Percentiles rank a stretch among this genome's conserved stretches.
phyloP scores from a whole-genome alignment of 192 early-diverging fungal genomes.

The Dissophora ornata region DNA sequence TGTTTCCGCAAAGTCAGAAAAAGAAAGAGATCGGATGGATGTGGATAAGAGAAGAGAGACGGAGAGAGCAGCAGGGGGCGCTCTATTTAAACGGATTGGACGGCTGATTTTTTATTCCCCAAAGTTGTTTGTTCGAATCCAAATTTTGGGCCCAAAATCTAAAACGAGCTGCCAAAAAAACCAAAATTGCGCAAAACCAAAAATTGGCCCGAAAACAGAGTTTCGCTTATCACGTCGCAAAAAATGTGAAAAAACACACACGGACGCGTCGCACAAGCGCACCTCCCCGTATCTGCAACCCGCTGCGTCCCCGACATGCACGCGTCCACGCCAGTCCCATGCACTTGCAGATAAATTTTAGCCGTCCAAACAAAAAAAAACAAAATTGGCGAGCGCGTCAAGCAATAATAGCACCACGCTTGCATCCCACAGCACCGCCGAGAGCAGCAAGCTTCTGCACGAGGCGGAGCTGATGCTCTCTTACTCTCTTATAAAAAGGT shows the following conservation, averaged over 20 bases:
- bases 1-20: not conserved
- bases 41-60: conserved; percentile 6
- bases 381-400: too few species aligned
- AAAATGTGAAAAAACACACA: too few species aligned
- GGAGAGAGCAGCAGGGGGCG: not conserved
- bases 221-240: too few species aligned
- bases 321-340: not conserved
- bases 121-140: not conserved
- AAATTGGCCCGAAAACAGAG: too few species aligned
- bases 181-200: too few species aligned
- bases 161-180: not conserved
- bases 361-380: not conserved
- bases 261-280: too few species aligned
- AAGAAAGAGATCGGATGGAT: not conserved
- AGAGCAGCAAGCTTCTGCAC: too few species aligned
- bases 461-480: too few species aligned
- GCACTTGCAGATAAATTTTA: not conserved
- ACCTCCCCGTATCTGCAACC: not conserved
- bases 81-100: conserved; percentile 11
- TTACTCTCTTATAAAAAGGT: not conserved
- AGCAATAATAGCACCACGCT: too few species aligned
- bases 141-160: too few species aligned
- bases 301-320: not conserved
- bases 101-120: not conserved
- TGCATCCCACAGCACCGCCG: too few species aligned